Base-by-base conservation (phyloP, 129 eudicot genomes). In the Flaveria linearis region DNA sequence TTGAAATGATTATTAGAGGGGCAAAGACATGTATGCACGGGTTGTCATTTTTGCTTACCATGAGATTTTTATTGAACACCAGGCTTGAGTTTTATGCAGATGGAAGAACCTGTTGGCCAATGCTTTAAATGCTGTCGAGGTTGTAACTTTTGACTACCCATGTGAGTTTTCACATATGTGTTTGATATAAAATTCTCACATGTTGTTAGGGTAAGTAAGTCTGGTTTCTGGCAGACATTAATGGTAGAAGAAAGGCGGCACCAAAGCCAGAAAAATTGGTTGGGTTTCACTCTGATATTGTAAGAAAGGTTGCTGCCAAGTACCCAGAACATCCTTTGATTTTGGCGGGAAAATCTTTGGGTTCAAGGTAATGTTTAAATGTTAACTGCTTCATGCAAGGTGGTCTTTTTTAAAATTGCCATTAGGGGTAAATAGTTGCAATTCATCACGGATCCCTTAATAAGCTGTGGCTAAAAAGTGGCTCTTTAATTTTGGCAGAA, bases 221-320 rank as follows among this genome's bases (percentile, higher is more conserved):
- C 6, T 25, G 18, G 51, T 17, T 74, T 73, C 26, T 77, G 64
- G 69, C 84, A 92, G 96, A 92, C 67, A 77, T 87, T 18, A 61
- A 87, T 78, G 94, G 90, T 67, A 85, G 86, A 81, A 77, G 83
- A 75, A 82, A 83, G 71, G 90, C 90, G 68, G 88, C 98, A 36
- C 97, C 97, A 6, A 88, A 92, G 86, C 88, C 90, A 26, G 98
- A 92, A 80, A 92, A 86, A 68, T 73, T 92, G 71, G 88, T 92
- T 36, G 87, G 78, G 50, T 92, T 90, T 83, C 98, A 92, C 75
- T 68, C 74, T 10, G 92, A 92, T 67, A 58, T 88, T 60, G 87
- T 85, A 30, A 83, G 61, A 82, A 82, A 82, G 82, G 75, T 82
- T 74, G 81, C 78, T 75, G 88, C 87, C 3, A 86, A 90, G 75